Conservation (phyloP, 306 rosid species). For the Rubus idaeus region DNA sequence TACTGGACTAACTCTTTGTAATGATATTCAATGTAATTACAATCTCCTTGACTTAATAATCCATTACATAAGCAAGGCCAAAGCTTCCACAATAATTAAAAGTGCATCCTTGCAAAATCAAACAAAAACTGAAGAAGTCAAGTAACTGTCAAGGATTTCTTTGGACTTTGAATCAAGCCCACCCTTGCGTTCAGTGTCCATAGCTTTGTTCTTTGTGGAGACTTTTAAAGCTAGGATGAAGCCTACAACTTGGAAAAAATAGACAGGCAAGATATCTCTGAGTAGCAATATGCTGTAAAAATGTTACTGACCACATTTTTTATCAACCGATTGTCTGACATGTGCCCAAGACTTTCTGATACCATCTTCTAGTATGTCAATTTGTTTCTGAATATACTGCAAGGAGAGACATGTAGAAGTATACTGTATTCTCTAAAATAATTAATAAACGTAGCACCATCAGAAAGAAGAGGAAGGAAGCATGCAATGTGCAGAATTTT, state of each 20-base stretch:
- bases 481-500: background rate
- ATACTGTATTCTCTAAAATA: background rate
- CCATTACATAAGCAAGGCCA: background rate
- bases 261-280: background rate
- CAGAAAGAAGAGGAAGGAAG: background rate
- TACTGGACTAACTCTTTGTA: background rate
- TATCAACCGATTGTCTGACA: constrained; percentile 25
- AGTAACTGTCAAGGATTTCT: constrained; percentile 1
- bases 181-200: background rate
- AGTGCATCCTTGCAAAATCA: background rate
- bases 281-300: background rate
- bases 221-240: background rate
- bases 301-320: constrained; percentile 30
- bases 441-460: background rate
- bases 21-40: background rate
- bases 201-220: background rate
- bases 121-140: background rate
- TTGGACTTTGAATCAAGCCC: background rate
- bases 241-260: background rate
- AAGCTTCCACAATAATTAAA: background rate
- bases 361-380: constrained; percentile 42
- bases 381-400: constrained; percentile 58
- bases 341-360: constrained; percentile 49
- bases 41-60: background rate
- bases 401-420: constrained; percentile 15